phyloP scores from a whole-genome alignment of 495 filamentous ascomycete species.

The Neurospora intermedia region DNA sequence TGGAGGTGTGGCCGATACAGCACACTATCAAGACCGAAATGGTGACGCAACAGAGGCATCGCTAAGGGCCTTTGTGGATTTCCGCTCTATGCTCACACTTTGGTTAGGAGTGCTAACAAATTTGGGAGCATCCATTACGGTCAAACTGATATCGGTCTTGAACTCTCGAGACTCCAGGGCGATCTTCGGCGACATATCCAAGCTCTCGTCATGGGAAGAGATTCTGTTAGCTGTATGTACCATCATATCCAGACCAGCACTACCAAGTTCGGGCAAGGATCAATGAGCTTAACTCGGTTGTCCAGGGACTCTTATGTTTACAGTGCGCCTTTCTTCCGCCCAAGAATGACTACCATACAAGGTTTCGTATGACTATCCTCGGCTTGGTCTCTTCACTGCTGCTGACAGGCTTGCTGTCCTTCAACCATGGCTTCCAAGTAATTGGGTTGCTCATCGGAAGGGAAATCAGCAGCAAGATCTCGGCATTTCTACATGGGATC shows the following conservation, averaged over 20 bases:
- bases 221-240: conserved; percentile 3
- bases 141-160: conserved; percentile 6
- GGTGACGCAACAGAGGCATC: conserved; percentile 42
- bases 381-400: conserved; percentile 22
- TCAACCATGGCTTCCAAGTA: conserved; percentile 15
- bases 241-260: background rate
- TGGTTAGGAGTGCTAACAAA: conserved; percentile 25
- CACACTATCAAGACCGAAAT: conserved; percentile 41
- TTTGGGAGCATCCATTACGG: conserved; percentile 20
- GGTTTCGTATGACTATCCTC: conserved; percentile 22
- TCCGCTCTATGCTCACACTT: conserved; percentile 25
- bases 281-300: background rate
- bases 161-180: background rate
- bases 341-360: conserved; percentile 14
- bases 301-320: conserved; percentile 14
- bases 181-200: background rate
- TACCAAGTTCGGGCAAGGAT: background rate
- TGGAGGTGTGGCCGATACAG: conserved; percentile 1
- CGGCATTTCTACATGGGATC: conserved; percentile 8
- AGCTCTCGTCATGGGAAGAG: conserved; percentile 12
- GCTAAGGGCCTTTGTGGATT: conserved; percentile 29
- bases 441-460: conserved; percentile 1
- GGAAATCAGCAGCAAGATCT: background rate
- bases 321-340: conserved; percentile 19
- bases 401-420: conserved; percentile 14